Evolutionary conservation across 495 filamentous ascomycete genomes (phyloP), one percentile per base, ranked within the genome.

Genomic region (Aeminium ludgeri): DNA sequence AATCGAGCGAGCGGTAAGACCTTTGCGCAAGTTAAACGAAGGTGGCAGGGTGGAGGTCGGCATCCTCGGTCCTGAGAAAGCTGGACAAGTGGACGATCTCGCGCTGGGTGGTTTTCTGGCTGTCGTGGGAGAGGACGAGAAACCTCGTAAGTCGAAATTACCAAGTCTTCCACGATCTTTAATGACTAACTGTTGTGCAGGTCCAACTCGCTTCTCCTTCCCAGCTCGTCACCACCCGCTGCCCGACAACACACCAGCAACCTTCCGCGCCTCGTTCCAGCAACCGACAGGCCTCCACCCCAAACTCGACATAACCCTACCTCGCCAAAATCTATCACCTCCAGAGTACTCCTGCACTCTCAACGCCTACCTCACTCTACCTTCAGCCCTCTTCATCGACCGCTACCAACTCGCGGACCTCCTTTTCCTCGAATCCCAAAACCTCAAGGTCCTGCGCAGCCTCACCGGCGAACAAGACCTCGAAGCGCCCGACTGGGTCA

Each of bases 211-310:
- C 43, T 95, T 97, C 65, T 74, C 82, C n/a, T 94, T 95, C 52
- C 76, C 85, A 16, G 77, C 85, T 6, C 76, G 86, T 0, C 89
- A 97, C 55, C 78, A 89, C 45, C 61, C 68, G 6, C 56, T 65
- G 40, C 63, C 55, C 29, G 55, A 39, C 68, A 69, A 51, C 61
- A 59, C 1, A 59, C 67, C 34, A 44, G 52, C 60, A 12, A 61
- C 38, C 18, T 80, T 69, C 43, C 51, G 42, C 6, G 54, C 65
- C 19, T 60, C 60, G 2, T 84, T 92, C 52, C 52, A 68, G 16
- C 43, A 58, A 2, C 89, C 86, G 3, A 78, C 74, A 0, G 86
- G 89, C n/a, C 68, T 96, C 10, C 89, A 97, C 59, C 89, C 89
- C 6, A 83, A 72, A 10, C 66, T 97, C 44, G 66, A 46, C 12